Conservation (phyloP, 176 grass and related monocot species). For the Triticum timopheevii region DNA sequence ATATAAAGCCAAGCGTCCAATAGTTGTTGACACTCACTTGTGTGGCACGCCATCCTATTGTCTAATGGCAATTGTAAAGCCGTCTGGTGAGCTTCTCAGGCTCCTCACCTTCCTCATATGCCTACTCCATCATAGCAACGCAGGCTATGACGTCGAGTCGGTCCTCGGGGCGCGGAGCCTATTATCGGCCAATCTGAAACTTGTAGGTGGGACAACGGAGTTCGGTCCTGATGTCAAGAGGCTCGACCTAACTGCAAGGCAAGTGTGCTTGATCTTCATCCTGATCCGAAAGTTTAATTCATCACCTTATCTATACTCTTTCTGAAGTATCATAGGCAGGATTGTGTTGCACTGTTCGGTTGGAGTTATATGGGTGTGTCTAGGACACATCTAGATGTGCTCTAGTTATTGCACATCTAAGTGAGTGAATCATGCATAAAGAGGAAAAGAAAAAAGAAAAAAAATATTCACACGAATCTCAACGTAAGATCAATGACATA, state of each 20-base stretch:
- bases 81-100: neutral
- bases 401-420: too few species aligned
- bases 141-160: constrained; percentile 50
- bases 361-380: too few species aligned
- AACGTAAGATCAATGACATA: too few species aligned
- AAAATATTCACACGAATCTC: too few species aligned
- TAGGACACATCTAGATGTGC: too few species aligned
- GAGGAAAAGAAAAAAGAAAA: too few species aligned
- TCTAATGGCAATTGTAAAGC: neutral
- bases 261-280: neutral
- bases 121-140: neutral
- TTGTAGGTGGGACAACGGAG: constrained; percentile 23
- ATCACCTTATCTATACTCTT: too few species aligned
- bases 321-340: too few species aligned
- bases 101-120: constrained; percentile 8
- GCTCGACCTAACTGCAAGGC: constrained; percentile 62
- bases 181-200: constrained; percentile 43
- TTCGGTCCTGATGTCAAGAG: constrained; percentile 54
- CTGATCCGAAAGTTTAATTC: neutral
- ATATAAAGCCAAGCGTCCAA: neutral
- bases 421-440: too few species aligned
- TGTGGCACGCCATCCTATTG: neutral
- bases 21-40: neutral
- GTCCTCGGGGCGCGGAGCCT: neutral
- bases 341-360: too few species aligned